Percentiles rank a stretch among this genome's conserved stretches.
phyloP scores from a whole-genome alignment of 176 grass and related monocot species.

The Aegilops sharonensis region DNA sequence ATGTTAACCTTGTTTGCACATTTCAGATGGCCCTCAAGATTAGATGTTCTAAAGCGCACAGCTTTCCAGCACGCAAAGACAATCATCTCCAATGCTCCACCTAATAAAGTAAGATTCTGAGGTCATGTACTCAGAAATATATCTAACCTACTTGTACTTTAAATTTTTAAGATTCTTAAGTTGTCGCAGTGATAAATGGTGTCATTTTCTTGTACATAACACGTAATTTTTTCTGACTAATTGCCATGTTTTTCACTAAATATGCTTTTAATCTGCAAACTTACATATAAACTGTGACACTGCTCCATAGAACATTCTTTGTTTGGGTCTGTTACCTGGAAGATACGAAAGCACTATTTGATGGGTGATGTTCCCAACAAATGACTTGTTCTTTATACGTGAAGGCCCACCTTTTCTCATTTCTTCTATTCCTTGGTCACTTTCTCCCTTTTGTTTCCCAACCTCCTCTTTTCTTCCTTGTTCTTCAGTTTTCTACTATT shows the following conservation, averaged over 20 bases:
- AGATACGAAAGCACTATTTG: background rate
- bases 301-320: conserved; percentile 6
- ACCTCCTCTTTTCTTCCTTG: background rate
- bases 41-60: conserved; percentile 92
- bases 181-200: conserved; percentile 4
- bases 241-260: background rate
- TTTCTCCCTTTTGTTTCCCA: conserved; percentile 5
- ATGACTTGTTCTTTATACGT: background rate
- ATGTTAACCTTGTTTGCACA: conserved; percentile 21
- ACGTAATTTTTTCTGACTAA: background rate
- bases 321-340: conserved; percentile 7
- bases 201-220: background rate
- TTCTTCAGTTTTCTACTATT: background rate
- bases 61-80: conserved; percentile 81
- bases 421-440: background rate
- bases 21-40: conserved; percentile 79
- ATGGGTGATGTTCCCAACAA: background rate
- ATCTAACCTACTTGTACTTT: conserved; percentile 9
- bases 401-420: background rate
- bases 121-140: conserved; percentile 22
- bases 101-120: conserved; percentile 70
- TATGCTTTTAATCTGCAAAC: background rate
- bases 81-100: conserved; percentile 68
- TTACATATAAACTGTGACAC: conserved; percentile 18
- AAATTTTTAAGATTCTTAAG: background rate